Base-by-base conservation (phyloP, 1,284 basidiomycete species). In the Ganoderma leucocontextum region DNA sequence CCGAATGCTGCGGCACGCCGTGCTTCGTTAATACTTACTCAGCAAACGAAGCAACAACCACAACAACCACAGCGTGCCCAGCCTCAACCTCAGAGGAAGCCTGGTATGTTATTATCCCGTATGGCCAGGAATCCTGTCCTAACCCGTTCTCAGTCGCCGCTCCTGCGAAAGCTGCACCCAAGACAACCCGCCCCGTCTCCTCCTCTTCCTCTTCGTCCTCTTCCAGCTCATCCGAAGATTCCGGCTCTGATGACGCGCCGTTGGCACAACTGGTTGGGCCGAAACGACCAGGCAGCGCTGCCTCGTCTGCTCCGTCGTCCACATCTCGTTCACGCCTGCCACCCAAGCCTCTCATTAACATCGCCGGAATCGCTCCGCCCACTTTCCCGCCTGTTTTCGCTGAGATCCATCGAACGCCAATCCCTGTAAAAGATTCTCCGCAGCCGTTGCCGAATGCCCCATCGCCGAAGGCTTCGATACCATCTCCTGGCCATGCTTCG, bases 341-440 rank as follows among this genome's bases (percentile, higher is more conserved):
- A 13, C 39, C 77, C 13, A 86, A 84, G 70, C 87, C 87, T 0
- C 79, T 88, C 33, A 86, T 88, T 33, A 87, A 88, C 68, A 83
- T 87, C 66, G 80, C 78, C 33, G 69, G 72, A 63, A 70, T 82
- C 29, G 66, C 64, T 10, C 67, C 69, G 10, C 70, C 36, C 36
- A 59, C 57, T 7, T 35, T 74, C 15, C 60, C 75, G 13, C 68
- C 76, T 22, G 69, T 72, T 9, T 66, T 64, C 17, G 36, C 66
- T 15, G 73, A 74, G 10, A 25, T 42, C 5, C 66, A 69, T 22
- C 59, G 62, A 36, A 71, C 73, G 12, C 61, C 72, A 0, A 47
- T 72, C 12, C 74, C 74, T 39, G 67, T 41, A 39, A 75, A 75
- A 60, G 73, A 73, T 29, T 68, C 67, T 6, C 67, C 64, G 38